Base-by-base conservation (phyloP, 2,329 filamentous ascomycete species). In the Microsporum canis region DNA sequence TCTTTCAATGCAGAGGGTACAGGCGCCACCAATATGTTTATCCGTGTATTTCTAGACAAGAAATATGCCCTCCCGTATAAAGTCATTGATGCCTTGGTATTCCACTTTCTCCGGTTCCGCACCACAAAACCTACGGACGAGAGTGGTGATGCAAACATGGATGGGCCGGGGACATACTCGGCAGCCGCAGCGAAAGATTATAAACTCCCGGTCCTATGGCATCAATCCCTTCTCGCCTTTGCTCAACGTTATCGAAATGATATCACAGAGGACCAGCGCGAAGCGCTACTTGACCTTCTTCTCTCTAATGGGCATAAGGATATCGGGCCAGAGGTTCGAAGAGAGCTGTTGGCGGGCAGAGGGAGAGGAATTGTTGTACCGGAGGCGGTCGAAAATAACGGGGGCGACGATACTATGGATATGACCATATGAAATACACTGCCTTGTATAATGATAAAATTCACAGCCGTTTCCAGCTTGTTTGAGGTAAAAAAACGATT, bases 51-150 rank as follows among this genome's bases (percentile, higher is more conserved):
- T 41, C 79, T 99, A 3, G 92, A 96, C 75, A 99, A 99, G 82
- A 95, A 95, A 71, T 97, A 99, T 68, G 94, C 94, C 0, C 79
- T 99, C 8, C 94, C 92, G 0, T 96, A 88, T 77, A 92, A 95
- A 75, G 92, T 96, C 60, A 86, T 99, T 57, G 94, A 99, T 68
- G 87, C 91, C 1, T 79, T 97, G 1, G 94, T 99, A 7, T 97
- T 97, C 78, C 92, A 99, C 75, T 99, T 99, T 75, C 75, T 97
- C 64, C 87, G 94, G 14, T 96, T 96, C 78, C 83, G 89, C 38
- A 88, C 83, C 59, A 81, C 84, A 31, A 85, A 88, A 64, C 82
- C 84, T 2, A 78, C 80, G 2, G 78, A 81, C 17, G 78, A 78
- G 58, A 78, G 78, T 36, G 78, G 82, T 36, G 85, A 87, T 60